phyloP scores from a whole-genome alignment of 495 filamentous ascomycete species.

The Venustampulla echinocandica region DNA sequence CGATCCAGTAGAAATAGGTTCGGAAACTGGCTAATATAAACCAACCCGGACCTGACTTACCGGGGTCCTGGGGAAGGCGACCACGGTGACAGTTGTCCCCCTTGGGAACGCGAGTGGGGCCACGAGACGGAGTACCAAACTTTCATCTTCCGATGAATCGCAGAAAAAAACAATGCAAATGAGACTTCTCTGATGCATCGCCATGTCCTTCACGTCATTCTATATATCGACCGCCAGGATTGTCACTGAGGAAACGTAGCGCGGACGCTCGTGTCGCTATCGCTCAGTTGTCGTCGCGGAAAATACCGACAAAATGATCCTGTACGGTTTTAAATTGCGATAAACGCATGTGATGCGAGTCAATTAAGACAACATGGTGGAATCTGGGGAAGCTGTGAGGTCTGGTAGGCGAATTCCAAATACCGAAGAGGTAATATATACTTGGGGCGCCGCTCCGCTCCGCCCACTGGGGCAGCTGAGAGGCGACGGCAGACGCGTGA shows the following conservation, averaged over 20 bases:
- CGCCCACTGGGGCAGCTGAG: no score
- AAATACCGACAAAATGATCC: no score
- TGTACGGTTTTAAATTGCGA: neutral
- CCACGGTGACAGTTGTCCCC: slow-evolving; percentile 1
- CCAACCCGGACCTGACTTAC: neutral
- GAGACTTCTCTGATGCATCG: no score
- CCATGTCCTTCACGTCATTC: no score
- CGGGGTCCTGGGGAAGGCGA: neutral
- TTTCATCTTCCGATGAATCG: no score
- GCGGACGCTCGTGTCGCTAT: no score
- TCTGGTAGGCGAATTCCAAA: neutral
- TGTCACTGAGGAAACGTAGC: no score
- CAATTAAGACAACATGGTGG: neutral
- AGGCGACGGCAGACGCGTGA: no score
- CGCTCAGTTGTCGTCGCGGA: no score
- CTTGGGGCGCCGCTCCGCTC: no score
- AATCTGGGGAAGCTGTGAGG: neutral
- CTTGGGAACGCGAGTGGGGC: neutral
- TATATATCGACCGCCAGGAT: no score
- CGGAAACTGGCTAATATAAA: slow-evolving; percentile 15
- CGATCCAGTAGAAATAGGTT: slow-evolving; percentile 1
- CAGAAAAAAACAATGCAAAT: no score
- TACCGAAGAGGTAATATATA: neutral
- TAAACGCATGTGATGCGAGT: neutral
- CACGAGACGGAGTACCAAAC: neutral